phyloP scores from a whole-genome alignment of 805 yeast species.

The Candida coleopterorum region DNA sequence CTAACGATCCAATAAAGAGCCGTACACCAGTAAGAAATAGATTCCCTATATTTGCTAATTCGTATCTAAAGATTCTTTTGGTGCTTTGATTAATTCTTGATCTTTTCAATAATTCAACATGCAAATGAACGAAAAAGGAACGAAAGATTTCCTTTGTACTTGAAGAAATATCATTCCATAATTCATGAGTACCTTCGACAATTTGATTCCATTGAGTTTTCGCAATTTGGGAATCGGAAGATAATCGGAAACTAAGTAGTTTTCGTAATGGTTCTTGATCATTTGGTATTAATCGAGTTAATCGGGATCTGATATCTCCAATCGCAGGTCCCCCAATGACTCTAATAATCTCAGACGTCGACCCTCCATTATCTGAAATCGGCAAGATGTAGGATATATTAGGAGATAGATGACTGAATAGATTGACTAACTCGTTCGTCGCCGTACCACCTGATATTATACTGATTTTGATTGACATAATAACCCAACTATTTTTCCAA shows the following conservation, averaged over 20 bases:
- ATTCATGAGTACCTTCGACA: slow-evolving; percentile 70
- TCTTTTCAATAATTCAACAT: slow-evolving; percentile 69
- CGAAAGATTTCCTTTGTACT: slow-evolving; percentile 68
- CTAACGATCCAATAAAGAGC: slow-evolving; percentile 77
- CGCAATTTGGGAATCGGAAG: slow-evolving; percentile 47
- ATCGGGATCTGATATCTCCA: slow-evolving; percentile 83
- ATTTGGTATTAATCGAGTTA: slow-evolving; percentile 67
- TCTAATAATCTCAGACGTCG: slow-evolving; percentile 81
- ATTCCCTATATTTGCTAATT: slow-evolving; percentile 81
- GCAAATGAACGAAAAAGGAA: slow-evolving; percentile 73
- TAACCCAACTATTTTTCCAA: background rate
- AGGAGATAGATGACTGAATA: background rate
- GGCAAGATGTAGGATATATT: slow-evolving; percentile 69
- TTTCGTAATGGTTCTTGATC: slow-evolving; percentile 31
- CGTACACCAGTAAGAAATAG: slow-evolving; percentile 78
- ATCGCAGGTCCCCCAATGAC: slow-evolving; percentile 94
- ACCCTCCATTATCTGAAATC: slow-evolving; percentile 90
- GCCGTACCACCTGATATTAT: slow-evolving; percentile 81
- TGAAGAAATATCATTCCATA: slow-evolving; percentile 61
- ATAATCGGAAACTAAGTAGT: slow-evolving; percentile 45
- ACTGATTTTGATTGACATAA: slow-evolving; percentile 5
- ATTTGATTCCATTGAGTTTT: slow-evolving; percentile 68
- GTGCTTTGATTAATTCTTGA: slow-evolving; percentile 41
- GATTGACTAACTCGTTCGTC: slow-evolving; percentile 65
- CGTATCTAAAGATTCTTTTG: slow-evolving; percentile 60